These are phyloP conservation scores for Sporothrix mexicana DNA, from an alignment of 2,329 filamentous ascomycete species.

Conservation along the genomic window DNA sequence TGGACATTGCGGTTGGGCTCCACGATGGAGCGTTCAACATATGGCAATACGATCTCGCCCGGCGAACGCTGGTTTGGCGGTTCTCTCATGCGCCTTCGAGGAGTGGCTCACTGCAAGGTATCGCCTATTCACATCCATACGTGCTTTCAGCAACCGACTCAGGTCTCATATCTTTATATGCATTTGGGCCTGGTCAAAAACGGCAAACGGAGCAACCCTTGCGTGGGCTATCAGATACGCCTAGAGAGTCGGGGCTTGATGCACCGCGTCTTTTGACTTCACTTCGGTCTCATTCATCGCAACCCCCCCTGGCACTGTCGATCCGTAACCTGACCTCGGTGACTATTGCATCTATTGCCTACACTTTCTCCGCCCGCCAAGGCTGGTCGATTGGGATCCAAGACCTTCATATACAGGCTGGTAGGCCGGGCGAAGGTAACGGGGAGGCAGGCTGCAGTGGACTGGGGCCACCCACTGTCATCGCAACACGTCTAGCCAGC, in stretches of 20 bases:
- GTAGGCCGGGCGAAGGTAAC: neutral
- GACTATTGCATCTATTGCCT: conserved; percentile 83
- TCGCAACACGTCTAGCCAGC: conserved; percentile 50
- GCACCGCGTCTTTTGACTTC: conserved; percentile 72
- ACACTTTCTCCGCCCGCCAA: conserved; percentile 76
- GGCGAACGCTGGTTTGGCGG: conserved; percentile 51
- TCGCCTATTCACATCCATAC: conserved; percentile 77
- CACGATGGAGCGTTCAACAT: conserved; percentile 72
- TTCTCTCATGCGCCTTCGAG: conserved; percentile 67
- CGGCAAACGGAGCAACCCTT: neutral
- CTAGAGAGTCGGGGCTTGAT: conserved; percentile 35
- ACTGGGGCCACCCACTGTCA: conserved; percentile 43
- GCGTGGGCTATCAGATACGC: neutral
- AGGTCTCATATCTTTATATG: conserved; percentile 78
- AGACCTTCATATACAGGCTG: conserved; percentile 70
- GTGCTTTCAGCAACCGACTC: conserved; percentile 77
- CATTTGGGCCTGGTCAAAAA: conserved; percentile 51
- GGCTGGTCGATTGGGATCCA: conserved; percentile 94
- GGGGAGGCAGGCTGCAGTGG: neutral
- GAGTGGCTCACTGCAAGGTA: conserved; percentile 69
- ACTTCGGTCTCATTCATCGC: conserved; percentile 78
- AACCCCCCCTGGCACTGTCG: conserved; percentile 80
- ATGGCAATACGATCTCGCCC: conserved; percentile 62
- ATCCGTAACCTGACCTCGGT: conserved; percentile 69
- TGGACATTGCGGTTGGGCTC: conserved; percentile 73